A percentile compares a stretch with the other conserved stretches of the same genome.
phyloP scores from a whole-genome alignment of 768 basidiomycete species.

The Glaciozyma antarctica region DNA sequence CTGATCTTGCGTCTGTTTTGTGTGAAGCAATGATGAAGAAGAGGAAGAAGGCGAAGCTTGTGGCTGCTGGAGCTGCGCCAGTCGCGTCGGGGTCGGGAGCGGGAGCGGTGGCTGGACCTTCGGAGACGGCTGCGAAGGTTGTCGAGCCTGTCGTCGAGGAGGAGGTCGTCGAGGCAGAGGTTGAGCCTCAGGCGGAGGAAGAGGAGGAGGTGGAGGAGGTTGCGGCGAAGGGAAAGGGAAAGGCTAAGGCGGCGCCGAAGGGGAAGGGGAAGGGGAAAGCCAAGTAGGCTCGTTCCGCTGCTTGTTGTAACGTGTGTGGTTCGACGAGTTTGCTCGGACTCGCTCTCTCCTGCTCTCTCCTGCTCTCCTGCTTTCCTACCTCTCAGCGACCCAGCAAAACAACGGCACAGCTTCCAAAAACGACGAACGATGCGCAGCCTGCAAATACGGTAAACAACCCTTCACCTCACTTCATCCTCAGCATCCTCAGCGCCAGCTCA shows the following conservation, averaged over 20 bases:
- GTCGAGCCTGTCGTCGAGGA: neutral
- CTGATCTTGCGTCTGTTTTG: neutral
- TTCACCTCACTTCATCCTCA: too few relatives aligned
- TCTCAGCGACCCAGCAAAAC: too few relatives aligned
- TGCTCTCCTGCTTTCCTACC: too few relatives aligned
- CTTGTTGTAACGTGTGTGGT: too few relatives aligned
- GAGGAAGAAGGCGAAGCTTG: slow-evolving; percentile 50
- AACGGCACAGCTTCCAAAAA: too few relatives aligned
- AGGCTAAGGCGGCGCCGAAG: slow-evolving; percentile 5
- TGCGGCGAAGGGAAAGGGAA: slow-evolving; percentile 17
- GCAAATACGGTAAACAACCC: too few relatives aligned
- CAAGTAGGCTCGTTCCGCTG: too few relatives aligned
- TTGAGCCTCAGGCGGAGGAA: neutral
- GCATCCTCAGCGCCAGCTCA: neutral
- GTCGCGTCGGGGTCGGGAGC: neutral
- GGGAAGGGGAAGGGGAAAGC: too few relatives aligned
- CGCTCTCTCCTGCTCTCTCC: too few relatives aligned
- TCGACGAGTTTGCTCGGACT: too few relatives aligned
- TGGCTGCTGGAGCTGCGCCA: neutral
- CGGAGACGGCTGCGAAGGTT: neutral
- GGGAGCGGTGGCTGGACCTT: neutral
- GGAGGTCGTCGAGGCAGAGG: neutral
- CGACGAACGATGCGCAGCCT: too few relatives aligned
- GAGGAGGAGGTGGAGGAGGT: neutral
- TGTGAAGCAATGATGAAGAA: slow-evolving; percentile 62